Evolutionary conservation across 106 monocot genomes (phyloP), one percentile per base, ranked within the genome.

Genomic region (Phalaenopsis aphrodite): DNA sequence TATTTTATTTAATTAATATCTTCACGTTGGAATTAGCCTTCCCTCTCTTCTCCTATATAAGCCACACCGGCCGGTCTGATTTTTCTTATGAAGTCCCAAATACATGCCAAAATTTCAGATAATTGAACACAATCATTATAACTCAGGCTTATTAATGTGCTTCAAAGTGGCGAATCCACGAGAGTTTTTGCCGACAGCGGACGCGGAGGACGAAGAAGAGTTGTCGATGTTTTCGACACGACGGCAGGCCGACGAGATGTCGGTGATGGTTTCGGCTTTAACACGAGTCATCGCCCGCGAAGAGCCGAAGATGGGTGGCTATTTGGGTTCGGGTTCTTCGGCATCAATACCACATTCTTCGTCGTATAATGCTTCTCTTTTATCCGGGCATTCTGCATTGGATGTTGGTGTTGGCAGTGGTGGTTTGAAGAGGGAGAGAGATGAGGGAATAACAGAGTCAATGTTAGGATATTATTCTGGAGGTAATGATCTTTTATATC

Each of bases 251-350:
- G 78, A 71, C 38, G 87, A 87, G 82, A 75, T 81, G 76, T 84
- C 84, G 14, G 82, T 65, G 15, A 87, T 87, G 79, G 87, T 87
- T 38, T 79, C 78, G 55, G 84, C 84, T n/a, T 49, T 87, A 79
- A 84, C 75, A 4, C 75, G 68, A 5, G 87, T 87, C 17, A 71
- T 87, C 19, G 49, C 87, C 46, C 82, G 87, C 1, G 68, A 82
- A 8, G 56, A 21, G 64, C 10, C 49, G 19, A 14, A 18, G 47
- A 42, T 42, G 1, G 43, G 30, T 0, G 66, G 17, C 18, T 5
- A 52, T 49, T 9, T 56, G 79, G 24, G 1, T 15, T 2, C 14
- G 1, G 2, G 19, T 39, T 5, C 14, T 23, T 52, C 52, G 0
- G 12, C 12, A 16, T 15, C 42, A 23, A 3, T 12, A 52, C 52